Evolutionary conservation across 805 yeast species (phyloP).

Genomic region (Suhomyces sp.): DNA sequence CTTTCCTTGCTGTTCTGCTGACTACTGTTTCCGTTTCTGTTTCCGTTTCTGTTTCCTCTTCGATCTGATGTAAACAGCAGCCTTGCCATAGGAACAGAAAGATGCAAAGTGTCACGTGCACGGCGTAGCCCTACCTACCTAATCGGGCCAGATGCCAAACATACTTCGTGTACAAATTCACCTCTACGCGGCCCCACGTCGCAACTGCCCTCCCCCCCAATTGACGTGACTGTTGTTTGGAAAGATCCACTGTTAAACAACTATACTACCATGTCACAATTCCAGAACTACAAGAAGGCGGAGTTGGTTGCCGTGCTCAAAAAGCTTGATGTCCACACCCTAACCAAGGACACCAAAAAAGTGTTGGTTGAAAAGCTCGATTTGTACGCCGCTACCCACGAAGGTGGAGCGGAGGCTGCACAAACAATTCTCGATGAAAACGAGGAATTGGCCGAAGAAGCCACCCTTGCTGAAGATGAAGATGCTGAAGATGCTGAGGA

Average conservation of each 20-base stretch:
- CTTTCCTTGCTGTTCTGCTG: background rate
- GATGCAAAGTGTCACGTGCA: background rate
- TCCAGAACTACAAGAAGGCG: slow-evolving; percentile 35
- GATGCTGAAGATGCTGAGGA: slow-evolving; percentile 14
- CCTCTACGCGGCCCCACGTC: slow-evolving; percentile 1
- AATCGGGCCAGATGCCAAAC: background rate
- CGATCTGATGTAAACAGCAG: background rate
- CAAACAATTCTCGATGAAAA: slow-evolving; percentile 15
- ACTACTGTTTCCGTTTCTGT: background rate
- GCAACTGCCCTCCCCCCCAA: slow-evolving; percentile 1
- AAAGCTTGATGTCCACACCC: slow-evolving; percentile 32
- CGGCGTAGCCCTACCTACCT: background rate
- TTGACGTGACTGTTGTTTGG: slow-evolving; percentile 3
- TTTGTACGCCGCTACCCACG: slow-evolving; percentile 24
- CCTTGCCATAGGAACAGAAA: background rate
- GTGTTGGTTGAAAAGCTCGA: slow-evolving; percentile 38
- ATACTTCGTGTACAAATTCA: background rate
- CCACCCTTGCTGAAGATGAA: slow-evolving; percentile 14
- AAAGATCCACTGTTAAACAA: background rate
- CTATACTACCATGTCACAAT: slow-evolving; percentile 29
- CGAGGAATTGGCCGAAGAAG: slow-evolving; percentile 19
- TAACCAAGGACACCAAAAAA: slow-evolving; percentile 41
- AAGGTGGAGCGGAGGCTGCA: slow-evolving; percentile 19
- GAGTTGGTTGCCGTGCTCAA: slow-evolving; percentile 35
- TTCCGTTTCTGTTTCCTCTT: background rate